Conservation (phyloP, 2,329 filamentous ascomycete genomes). For the Colletotrichum chlorophyti region DNA sequence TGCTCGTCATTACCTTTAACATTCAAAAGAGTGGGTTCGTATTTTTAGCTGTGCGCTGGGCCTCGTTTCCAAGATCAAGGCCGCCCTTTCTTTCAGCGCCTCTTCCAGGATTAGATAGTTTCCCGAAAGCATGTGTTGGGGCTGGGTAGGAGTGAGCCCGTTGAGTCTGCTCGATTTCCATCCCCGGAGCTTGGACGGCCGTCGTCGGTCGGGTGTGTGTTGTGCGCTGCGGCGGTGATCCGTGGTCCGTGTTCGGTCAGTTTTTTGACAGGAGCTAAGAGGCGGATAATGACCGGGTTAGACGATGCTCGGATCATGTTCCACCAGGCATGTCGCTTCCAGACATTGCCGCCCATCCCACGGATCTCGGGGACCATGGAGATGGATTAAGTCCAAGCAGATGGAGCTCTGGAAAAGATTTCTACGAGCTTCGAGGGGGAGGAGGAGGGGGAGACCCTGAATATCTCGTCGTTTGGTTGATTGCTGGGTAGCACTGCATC, state of each 20-base stretch:
- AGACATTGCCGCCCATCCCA: neutral
- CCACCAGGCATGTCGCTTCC: constrained; percentile 5
- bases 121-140: no score
- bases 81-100: no score
- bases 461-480: constrained; percentile 1
- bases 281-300: neutral
- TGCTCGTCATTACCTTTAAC: constrained; percentile 6
- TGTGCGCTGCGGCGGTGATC: no score
- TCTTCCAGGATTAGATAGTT: no score
- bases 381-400: neutral
- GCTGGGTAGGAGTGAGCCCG: neutral
- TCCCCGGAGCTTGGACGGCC: neutral
- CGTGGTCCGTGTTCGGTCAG: no score
- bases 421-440: neutral
- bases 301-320: neutral
- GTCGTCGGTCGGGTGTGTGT: no score
- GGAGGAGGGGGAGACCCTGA: constrained; percentile 18
- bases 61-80: no score
- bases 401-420: neutral
- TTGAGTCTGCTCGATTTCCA: neutral
- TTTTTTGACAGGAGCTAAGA: neutral
- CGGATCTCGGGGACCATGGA: neutral
- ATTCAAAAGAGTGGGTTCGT: constrained; percentile 9
- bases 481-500: constrained; percentile 5
- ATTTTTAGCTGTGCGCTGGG: neutral